Percentiles rank a stretch among this genome's conserved stretches.
phyloP scores from a whole-genome alignment of 2,329 filamentous ascomycete genomes.

The Venturia effusa region DNA sequence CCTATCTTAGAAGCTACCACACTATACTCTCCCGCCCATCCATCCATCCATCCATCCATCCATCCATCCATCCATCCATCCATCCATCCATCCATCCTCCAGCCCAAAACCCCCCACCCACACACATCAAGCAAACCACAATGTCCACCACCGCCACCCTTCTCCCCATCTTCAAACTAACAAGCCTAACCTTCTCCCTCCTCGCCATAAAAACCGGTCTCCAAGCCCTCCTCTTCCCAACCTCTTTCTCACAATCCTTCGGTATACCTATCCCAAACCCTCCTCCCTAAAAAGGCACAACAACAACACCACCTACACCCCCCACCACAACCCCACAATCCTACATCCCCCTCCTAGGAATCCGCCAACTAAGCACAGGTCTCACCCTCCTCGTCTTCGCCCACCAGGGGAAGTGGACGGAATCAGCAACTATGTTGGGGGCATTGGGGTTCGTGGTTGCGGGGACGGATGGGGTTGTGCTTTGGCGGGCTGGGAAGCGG shows the following conservation, averaged over 20 bases:
- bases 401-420: neutral
- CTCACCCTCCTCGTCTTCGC: conserved; percentile 5
- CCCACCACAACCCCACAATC: too few relatives aligned
- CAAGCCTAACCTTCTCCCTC: conserved; percentile 3
- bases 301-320: too few relatives aligned
- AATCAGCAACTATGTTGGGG: neutral
- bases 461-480: neutral
- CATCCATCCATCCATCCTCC: too few relatives aligned
- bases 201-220: neutral
- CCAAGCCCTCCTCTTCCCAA: neutral
- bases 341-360: conserved; percentile 8
- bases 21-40: too few relatives aligned
- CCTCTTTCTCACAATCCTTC: conserved; percentile 3
- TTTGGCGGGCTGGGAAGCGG: neutral
- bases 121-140: too few relatives aligned
- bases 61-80: too few relatives aligned
- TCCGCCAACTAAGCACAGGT: neutral
- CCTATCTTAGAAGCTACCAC: too few relatives aligned
- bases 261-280: neutral
- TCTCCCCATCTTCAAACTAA: conserved; percentile 1
- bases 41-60: too few relatives aligned
- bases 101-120: too few relatives aligned
- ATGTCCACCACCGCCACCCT: neutral
- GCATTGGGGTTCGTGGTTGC: conserved; percentile 3
- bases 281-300: too few relatives aligned